phyloP scores from a whole-genome alignment of 805 yeast species.

The Myxozyma udenii region DNA sequence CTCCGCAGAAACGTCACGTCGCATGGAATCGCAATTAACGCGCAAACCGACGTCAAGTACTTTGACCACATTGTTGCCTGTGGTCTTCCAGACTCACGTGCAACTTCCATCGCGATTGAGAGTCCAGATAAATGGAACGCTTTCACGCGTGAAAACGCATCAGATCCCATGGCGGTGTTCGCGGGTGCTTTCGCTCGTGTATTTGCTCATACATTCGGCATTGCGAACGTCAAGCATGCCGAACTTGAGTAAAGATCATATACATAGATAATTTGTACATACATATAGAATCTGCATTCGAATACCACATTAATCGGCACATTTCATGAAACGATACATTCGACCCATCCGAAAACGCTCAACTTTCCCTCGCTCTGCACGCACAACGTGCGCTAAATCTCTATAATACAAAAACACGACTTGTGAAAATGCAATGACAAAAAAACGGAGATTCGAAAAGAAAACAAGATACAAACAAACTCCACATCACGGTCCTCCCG shows the following conservation, averaged over 20 bases:
- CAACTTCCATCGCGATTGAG: slow-evolving; percentile 48
- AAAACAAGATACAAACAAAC: background rate
- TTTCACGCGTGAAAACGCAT: background rate
- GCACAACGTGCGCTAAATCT: too few species aligned
- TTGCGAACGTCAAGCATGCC: too few species aligned
- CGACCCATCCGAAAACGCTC: too few species aligned
- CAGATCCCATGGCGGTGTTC: background rate
- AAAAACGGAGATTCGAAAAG: background rate
- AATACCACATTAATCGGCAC: too few species aligned
- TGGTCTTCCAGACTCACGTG: slow-evolving; percentile 65
- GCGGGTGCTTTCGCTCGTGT: background rate
- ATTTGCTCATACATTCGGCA: background rate
- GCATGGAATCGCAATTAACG: slow-evolving; percentile 85
- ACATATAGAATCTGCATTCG: background rate
- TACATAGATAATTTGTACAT: background rate
- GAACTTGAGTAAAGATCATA: background rate
- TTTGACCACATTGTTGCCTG: slow-evolving; percentile 77
- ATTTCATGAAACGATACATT: too few species aligned
- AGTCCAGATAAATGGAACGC: slow-evolving; percentile 9
- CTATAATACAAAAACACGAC: background rate
- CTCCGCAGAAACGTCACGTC: slow-evolving; percentile 79
- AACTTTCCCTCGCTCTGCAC: too few species aligned
- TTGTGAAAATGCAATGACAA: background rate
- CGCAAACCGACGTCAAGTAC: slow-evolving; percentile 65
- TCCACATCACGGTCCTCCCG: too few species aligned